A percentile compares a stretch with the other conserved stretches of the same genome.
These are phyloP conservation scores for Talaromyces sp. DNA, from an alignment of 2,329 filamentous ascomycete species.

Conservation along the genomic window DNA sequence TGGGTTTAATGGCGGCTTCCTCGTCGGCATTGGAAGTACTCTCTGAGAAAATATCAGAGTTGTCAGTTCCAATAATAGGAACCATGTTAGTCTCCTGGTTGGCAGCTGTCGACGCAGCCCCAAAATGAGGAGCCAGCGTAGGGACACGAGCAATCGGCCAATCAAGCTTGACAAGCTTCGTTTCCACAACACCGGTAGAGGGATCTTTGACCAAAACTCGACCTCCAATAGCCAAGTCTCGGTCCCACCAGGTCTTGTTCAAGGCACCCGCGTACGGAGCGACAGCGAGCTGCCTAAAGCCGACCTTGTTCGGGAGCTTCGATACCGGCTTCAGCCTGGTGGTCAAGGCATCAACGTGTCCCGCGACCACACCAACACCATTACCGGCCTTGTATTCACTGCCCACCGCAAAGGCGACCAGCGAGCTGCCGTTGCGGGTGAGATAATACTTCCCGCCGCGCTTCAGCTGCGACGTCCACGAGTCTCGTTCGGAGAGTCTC, in stretches of 20 bases:
- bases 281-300: constrained; percentile 83
- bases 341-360: constrained; percentile 88
- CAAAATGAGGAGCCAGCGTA: constrained; percentile 91
- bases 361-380: constrained; percentile 81
- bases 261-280: constrained; percentile 87
- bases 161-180: constrained; percentile 80
- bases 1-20: constrained; percentile 43
- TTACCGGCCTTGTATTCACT: constrained; percentile 76
- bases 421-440: constrained; percentile 75
- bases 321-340: constrained; percentile 88
- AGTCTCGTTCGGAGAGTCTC: constrained; percentile 69
- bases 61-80: constrained; percentile 85
- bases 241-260: constrained; percentile 93
- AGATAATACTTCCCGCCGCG: constrained; percentile 84
- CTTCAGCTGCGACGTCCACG: constrained; percentile 68
- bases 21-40: constrained; percentile 18
- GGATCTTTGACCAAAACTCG: constrained; percentile 76
- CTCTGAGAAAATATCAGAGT: constrained; percentile 48
- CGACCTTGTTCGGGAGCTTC: constrained; percentile 74
- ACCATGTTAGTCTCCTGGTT: constrained; percentile 93
- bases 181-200: constrained; percentile 67
- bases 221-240: constrained; percentile 86
- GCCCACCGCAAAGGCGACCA: constrained; percentile 82
- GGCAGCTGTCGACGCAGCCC: constrained; percentile 60
- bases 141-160: constrained; percentile 94